Evolutionary conservation across 306 rosid species (phyloP).

Genomic region (Casuarina cunninghamiana): DNA sequence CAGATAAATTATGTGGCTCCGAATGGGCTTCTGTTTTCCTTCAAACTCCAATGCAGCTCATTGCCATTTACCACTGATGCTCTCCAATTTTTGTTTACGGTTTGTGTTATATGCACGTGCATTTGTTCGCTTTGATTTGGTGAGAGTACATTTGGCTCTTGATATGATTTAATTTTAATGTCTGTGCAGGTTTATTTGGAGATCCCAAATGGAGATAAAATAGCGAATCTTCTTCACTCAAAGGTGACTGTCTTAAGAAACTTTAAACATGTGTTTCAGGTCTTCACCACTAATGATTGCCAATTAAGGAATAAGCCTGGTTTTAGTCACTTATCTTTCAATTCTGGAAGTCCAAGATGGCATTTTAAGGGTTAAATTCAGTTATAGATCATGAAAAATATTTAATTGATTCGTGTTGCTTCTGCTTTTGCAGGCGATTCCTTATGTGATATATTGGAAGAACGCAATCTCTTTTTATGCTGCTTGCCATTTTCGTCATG

Average conservation of each 20-base stretch:
- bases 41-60: neutral
- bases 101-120: constrained; percentile 3
- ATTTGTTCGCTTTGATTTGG: constrained; percentile 1
- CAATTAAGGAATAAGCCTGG: constrained; percentile 10
- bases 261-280: constrained; percentile 11
- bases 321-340: neutral
- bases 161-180: constrained; percentile 22
- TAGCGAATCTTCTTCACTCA: constrained; percentile 68
- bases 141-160: constrained; percentile 14
- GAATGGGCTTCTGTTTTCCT: constrained; percentile 1
- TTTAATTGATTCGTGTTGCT: constrained; percentile 29
- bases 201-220: constrained; percentile 70
- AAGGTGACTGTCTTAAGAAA: constrained; percentile 58
- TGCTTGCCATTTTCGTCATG: constrained; percentile 87
- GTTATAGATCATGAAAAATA: neutral
- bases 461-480: constrained; percentile 63
- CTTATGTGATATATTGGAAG: constrained; percentile 91
- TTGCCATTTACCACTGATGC: neutral
- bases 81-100: constrained; percentile 6
- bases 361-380: neutral
- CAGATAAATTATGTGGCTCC: neutral
- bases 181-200: constrained; percentile 82
- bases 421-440: constrained; percentile 71
- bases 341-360: neutral
- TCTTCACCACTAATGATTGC: neutral